Base-by-base conservation (phyloP, 345 rosid species). In the Syzygium aromaticum region DNA sequence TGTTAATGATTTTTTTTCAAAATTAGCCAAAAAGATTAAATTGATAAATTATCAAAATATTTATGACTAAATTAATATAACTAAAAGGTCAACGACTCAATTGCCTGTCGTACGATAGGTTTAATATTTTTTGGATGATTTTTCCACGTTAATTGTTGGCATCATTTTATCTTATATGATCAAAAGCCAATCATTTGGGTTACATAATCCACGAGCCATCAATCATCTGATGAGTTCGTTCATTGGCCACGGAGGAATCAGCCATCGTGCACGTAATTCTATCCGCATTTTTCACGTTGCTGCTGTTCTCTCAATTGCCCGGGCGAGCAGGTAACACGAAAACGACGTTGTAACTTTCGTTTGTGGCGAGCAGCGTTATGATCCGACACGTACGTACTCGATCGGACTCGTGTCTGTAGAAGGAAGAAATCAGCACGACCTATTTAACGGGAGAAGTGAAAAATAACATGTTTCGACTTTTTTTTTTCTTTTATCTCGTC, bases 51-150 rank as follows among this genome's bases (percentile, higher is more conserved):
- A 59, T 11, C 11, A 59, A 59, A 25, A 11, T 3, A 16, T 25
- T 25, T 0, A 25, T 0, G 15, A 11, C 10, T 10, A 27, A 23
- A 59, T 59, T 59, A 25, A 3, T 0, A 59, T 0, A 59, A 2
- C 11, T 2, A 2, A 59, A 59, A 10, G 0, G 1, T 25, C 27
- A 25, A 13, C 11, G 1, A 59, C 27, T 5, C 27, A 59, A 59
- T 59, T 25, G 0, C 25, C 0, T 7, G 46, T 43, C 25, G 61
- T 0, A 4, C 1, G 6, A 23, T 56, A 4, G 13, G 2, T 56
- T 56, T 23, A 9, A 1, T 2, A 56, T 56, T 22, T 56, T 19
- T 56, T 56, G 3, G 23, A 23, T 2, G 0, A 56, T 56, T 56
- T 56, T 23, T 56, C 6, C 25, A 10, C 64, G 25, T 59, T 59